Evolutionary conservation across 1,284 basidiomycete species (phyloP), one percentile per base, ranked within the genome.

Genomic region (Pholiota adiposa): DNA sequence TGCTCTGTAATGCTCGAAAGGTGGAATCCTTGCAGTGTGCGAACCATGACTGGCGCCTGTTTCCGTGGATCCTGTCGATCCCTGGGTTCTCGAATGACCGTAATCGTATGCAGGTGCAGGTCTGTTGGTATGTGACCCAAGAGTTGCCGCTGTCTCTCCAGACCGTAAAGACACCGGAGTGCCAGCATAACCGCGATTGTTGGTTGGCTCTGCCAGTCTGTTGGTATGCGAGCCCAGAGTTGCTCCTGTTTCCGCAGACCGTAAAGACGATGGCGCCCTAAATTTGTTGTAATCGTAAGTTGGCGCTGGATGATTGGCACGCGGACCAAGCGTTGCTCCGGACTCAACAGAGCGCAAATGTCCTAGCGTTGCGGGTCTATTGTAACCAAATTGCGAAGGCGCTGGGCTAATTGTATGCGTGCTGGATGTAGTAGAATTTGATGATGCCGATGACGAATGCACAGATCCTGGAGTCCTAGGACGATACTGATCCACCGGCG

Each of bases 401-500:
- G 31, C 48, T 34, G 29, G 48, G 12, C 31, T 33, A 19, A 23
- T 12, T 3, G 38, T 52, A 18, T 34, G 51, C 51, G 51, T 18
- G 6, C 51, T 38, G 12, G 51, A 53, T 23, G 14, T 46, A 8
- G 38, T 38, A 31, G 38, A 53, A 16, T 38, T 12, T 5, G 29
- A 31, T 36, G 23, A 31, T n/a, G 33, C 51, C 12, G 44, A 25
- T 27, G 23, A 27, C 19, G 51, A 40, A 43, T 53, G 51, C 23
- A 53, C 29, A 31, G 36, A 41, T 43, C 38, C 54, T 29, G 63
- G 59, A 44, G 54, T 64, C 21, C 29, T 44, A 1, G 60, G 44
- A 18, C 60, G 60, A 43, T 57, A 61, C 29, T 50, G 51, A 34
- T 34, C 19, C 9, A 12, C 46, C 16, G 54, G 61, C 14, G 46